These are phyloP conservation scores for Clonostachys solani DNA, from an alignment of 2,329 filamentous ascomycete species.

Conservation along the genomic window DNA sequence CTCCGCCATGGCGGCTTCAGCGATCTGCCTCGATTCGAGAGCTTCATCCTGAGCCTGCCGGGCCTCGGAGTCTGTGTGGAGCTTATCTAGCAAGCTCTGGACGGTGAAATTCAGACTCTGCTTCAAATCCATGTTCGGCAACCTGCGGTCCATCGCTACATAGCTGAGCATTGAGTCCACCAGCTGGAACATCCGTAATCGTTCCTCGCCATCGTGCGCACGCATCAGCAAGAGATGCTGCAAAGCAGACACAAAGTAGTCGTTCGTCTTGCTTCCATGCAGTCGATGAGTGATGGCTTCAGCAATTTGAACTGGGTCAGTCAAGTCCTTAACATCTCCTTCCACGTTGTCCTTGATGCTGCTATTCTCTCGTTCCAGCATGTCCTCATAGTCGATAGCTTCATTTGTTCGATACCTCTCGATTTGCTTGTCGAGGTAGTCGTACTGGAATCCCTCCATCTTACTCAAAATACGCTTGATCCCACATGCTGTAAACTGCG, in stretches of 20 bases:
- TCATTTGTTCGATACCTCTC: conserved; percentile 91
- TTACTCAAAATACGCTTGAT: conserved; percentile 92
- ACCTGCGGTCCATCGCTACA: conserved; percentile 92
- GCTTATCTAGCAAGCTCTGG: conserved; percentile 87
- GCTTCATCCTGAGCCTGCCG: conserved; percentile 89
- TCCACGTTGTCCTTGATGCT: conserved; percentile 87
- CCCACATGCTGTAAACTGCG: conserved; percentile 92
- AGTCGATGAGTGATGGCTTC: conserved; percentile 88
- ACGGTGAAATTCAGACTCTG: conserved; percentile 97
- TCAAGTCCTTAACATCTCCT: conserved; percentile 85
- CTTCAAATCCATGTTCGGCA: conserved; percentile 97
- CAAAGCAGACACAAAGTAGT: conserved; percentile 93
- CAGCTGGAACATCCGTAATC: conserved; percentile 91
- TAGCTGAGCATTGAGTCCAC: conserved; percentile 99
- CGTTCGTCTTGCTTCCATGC: conserved; percentile 77
- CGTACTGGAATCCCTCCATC: conserved; percentile 98
- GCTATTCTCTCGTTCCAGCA: conserved; percentile 85
- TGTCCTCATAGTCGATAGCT: conserved; percentile 96
- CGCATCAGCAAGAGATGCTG: conserved; percentile 92
- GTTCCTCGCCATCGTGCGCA: conserved; percentile 87
- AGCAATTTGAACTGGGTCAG: conserved; percentile 87
- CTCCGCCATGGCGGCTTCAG: conserved; percentile 93
- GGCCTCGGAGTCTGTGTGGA: conserved; percentile 95
- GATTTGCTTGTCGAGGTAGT: conserved; percentile 96
- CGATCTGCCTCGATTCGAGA: conserved; percentile 84